phyloP scores from a whole-genome alignment of 2,329 filamentous ascomycete species.

The Verticillium tricorpus region DNA sequence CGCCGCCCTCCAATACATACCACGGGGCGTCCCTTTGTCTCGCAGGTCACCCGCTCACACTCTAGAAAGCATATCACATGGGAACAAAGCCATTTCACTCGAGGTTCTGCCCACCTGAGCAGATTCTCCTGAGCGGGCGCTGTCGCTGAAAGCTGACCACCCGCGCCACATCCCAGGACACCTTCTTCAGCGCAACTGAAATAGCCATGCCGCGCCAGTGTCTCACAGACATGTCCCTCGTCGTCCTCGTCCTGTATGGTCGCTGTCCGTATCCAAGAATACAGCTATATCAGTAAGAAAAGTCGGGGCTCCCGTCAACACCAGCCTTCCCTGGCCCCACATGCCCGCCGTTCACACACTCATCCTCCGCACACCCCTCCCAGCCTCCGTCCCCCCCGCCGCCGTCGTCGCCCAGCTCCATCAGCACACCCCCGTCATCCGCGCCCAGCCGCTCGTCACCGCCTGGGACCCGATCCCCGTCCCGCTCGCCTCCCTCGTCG shows the following conservation, averaged over 20 bases:
- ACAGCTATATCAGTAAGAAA: slow-evolving; percentile 19
- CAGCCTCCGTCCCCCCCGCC: slow-evolving; percentile 29
- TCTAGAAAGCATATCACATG: not conserved
- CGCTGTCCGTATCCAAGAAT: not conserved
- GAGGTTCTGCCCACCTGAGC: not conserved
- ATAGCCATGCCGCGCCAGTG: not conserved
- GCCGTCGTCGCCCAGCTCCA: slow-evolving; percentile 34
- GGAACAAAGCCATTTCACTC: not conserved
- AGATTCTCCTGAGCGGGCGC: not conserved
- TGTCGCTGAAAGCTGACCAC: not conserved
- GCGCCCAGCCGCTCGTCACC: slow-evolving; percentile 31
- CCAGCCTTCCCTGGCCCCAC: slow-evolving; percentile 10
- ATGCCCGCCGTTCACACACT: slow-evolving; percentile 24
- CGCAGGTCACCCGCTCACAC: not conserved
- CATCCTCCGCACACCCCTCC: slow-evolving; percentile 36
- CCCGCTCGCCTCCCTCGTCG: slow-evolving; percentile 25
- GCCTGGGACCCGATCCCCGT: slow-evolving; percentile 29
- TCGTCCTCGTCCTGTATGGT: not conserved
- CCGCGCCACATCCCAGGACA: not conserved
- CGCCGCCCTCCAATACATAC: not conserved
- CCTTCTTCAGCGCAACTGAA: not conserved
- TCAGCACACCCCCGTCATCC: slow-evolving; percentile 35
- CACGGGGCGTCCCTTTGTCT: not conserved
- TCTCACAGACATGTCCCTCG: not conserved
- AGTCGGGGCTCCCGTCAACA: slow-evolving; percentile 1